These are phyloP conservation scores for Leishmania braziliensis DNA, from an alignment of 208 protist genomes.

Conservation along the genomic window DNA sequence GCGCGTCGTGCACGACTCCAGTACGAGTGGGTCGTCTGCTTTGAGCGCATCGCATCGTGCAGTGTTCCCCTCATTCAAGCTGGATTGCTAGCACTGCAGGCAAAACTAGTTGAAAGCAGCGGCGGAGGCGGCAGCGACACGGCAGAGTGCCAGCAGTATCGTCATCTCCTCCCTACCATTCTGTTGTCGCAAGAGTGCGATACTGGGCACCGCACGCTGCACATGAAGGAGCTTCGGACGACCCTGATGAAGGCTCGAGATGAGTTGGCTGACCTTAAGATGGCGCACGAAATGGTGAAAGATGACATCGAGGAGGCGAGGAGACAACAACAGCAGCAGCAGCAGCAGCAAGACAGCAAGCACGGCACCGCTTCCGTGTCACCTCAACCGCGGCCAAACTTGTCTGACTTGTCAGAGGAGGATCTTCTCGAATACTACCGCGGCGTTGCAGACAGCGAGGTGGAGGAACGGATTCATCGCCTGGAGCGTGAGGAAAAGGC, in stretches of 20 bases:
- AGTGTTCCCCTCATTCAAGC: conserved; percentile 42
- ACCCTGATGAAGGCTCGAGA: conserved; percentile 37
- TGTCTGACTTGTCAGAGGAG: conserved; percentile 30
- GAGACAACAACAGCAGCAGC: conserved; percentile 28
- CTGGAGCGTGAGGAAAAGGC: conserved; percentile 70
- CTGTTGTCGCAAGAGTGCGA: conserved; percentile 9
- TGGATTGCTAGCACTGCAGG: conserved; percentile 20
- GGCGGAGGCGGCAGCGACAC: neutral
- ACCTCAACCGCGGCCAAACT: conserved; percentile 40
- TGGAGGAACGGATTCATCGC: conserved; percentile 56
- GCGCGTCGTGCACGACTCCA: conserved; percentile 47
- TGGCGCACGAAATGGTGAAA: conserved; percentile 75
- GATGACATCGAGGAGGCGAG: conserved; percentile 59
- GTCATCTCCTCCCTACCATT: conserved; percentile 5
- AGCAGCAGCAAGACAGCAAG: conserved; percentile 23
- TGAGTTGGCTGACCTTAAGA: conserved; percentile 69
- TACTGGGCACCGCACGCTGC: conserved; percentile 5
- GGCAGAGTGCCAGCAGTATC: neutral
- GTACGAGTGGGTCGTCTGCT: conserved; percentile 70
- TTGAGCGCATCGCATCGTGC: conserved; percentile 67
- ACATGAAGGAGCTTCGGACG: conserved; percentile 43
- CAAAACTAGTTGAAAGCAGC: conserved; percentile 11
- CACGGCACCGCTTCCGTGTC: conserved; percentile 32
- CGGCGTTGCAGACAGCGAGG: conserved; percentile 45
- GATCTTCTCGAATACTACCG: conserved; percentile 28